Evolutionary conservation across 2,329 filamentous ascomycete genomes (phyloP), one percentile per base, ranked within the genome.

Genomic region (Alternaria postmessia): DNA sequence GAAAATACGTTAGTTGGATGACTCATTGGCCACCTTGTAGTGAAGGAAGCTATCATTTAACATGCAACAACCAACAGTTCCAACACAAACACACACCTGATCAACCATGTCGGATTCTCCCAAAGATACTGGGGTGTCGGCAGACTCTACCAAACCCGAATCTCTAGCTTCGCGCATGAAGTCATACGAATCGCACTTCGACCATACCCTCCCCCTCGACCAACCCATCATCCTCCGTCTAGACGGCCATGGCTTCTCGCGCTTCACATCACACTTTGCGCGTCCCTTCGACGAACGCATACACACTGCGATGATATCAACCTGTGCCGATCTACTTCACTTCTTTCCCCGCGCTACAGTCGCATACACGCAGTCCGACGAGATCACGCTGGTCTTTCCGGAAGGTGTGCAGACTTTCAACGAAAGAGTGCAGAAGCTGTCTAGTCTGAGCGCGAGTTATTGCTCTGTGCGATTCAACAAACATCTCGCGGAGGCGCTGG

Each of bases 311-410:
- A 75, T 75, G 72, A 59, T 68, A 34, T 32, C 65, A 22, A 69
- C 69, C 7, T 71, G 69, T 61, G 57, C 60, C 39, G 69, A 72
- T 42, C 56, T 76, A 3, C 67, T 76, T 5, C 53, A 59, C 18
- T 76, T 67, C 62, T 75, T 76, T 56, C 59, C 67, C 0, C 57
- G 63, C 22, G 74, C 72, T 3, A 75, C 68, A 14, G 62, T 75
- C 18, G 73, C 72, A 7, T 76, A 76, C 57, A 75, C 73, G 41
- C 74, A 76, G 44, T 75, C 72, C 18, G 73, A 76, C 39, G 74
- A 76, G 22, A 75, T 76, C 44, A 76, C 74, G 1, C 59, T 76
- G 1, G 63, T 75, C 12, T 76, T 75, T 34, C 72, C 74, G 1
- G 16, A 44, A 14, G 74, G 74, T 7, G 66, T 75, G 2, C 65